Conservation (phyloP, 2,329 filamentous ascomycete genomes). For the Sclerotinia minor region DNA sequence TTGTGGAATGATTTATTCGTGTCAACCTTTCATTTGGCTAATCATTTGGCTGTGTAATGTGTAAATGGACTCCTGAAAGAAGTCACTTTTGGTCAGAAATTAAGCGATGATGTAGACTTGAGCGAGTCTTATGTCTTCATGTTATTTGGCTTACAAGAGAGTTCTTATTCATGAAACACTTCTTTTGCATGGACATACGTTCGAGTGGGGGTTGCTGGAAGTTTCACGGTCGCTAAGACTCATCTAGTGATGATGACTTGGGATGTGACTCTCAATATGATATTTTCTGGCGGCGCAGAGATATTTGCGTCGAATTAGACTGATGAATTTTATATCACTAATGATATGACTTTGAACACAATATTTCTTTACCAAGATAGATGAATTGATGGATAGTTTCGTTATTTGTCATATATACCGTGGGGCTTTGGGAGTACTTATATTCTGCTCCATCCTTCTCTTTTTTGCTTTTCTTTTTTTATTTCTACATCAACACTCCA, state of each 20-base stretch:
- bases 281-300: background rate
- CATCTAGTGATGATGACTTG: background rate
- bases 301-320: background rate
- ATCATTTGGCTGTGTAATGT: background rate
- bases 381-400: no score
- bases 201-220: background rate
- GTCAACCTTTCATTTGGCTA: background rate
- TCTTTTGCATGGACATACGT: background rate
- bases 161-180: background rate
- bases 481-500: background rate
- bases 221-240: background rate
- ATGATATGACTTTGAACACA: no score
- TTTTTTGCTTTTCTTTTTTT: background rate
- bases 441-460: no score
- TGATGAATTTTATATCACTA: no score
- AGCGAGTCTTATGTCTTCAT: background rate
- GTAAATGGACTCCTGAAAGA: background rate
- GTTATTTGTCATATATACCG: no score
- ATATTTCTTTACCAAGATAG: no score
- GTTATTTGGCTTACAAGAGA: background rate
- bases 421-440: no score
- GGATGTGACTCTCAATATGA: background rate
- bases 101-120: background rate
- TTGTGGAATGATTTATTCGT: conserved; percentile 1
- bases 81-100: background rate